Evolutionary conservation across 176 grass and related monocot genomes (phyloP), one percentile per base, ranked within the genome.

Genomic region (Bolboschoenus planiculmis): DNA sequence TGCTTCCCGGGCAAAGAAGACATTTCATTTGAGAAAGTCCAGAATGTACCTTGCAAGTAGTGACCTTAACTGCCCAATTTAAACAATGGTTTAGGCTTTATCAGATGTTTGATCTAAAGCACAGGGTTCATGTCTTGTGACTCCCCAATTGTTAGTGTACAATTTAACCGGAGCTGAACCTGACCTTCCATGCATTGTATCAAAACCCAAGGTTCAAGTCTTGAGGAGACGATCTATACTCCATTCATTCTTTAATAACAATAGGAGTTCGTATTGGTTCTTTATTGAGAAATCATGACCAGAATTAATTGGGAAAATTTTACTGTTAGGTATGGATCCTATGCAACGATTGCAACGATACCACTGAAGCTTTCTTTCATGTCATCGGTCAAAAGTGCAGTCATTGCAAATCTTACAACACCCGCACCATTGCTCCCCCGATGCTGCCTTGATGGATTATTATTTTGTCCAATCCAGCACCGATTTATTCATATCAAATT

Each of bases 341-440:
- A 53, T 97, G 95, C 85, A 88, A 91, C 80, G 88, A 97, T 76
- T 97, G 95, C 90, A 89, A 86, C 62, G 90, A 94, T 46, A 94
- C 92, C 13, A 92, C 92, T 14, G 90, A 90, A 73, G 87, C 92
- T 21, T 87, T 84, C 65, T 88, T 86, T 29, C 65, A 90, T 81
- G 74, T 88, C 36, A 56, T 90, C 1, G 95, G 92, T 5, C 95
- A 87, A 31, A 97, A 92, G 64, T 94, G 92, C 58, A 74, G 87
- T 74, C 95, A 92, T 27, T 97, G 95, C 87, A 82, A 88, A 64
- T 97, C 92, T 27, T 85, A 92, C 86, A 91, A 92, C 83, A 97
- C 90, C 55, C 87, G 88, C 88, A 85, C 76, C 46, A 77, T 92
- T 74, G 60, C 87, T 56, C 78, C 92, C 0, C 81, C 95, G 0